Conservation (phyloP, 2,329 filamentous ascomycete genomes). For the Cadophora luteo-olivacea region DNA sequence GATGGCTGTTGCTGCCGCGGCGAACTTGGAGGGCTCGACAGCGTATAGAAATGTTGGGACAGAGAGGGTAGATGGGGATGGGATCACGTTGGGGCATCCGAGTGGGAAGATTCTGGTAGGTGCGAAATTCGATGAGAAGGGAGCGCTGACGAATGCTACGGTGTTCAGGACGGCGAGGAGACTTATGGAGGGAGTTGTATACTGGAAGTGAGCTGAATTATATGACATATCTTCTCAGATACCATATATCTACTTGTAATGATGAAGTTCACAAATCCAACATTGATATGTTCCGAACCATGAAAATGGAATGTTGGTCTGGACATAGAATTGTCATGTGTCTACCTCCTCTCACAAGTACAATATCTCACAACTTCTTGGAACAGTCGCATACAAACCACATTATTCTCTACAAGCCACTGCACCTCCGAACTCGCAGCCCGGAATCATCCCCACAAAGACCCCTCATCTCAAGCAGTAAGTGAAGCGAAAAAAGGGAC, state of each 20-base stretch:
- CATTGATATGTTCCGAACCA: too few relatives aligned
- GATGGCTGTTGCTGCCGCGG: constrained; percentile 54
- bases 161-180: constrained; percentile 56
- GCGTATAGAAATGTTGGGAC: constrained; percentile 43
- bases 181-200: constrained; percentile 54
- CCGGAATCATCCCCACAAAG: background rate
- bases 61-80: constrained; percentile 40
- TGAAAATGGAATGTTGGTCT: background rate
- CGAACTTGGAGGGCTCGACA: constrained; percentile 51
- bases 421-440: constrained; percentile 4
- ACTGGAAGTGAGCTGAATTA: constrained; percentile 44
- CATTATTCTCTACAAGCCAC: too few relatives aligned
- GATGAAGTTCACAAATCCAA: too few relatives aligned
- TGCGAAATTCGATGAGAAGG: constrained; percentile 48
- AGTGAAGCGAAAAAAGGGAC: constrained; percentile 8
- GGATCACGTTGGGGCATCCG: constrained; percentile 53
- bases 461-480: background rate
- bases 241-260: too few relatives aligned
- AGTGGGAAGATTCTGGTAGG: constrained; percentile 54
- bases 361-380: too few relatives aligned
- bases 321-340: background rate
- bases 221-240: too few relatives aligned
- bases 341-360: too few relatives aligned
- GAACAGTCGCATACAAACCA: too few relatives aligned
- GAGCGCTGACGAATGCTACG: constrained; percentile 47